Conservation (phyloP, 1,284 basidiomycete species). For the Fistulinella staudtii region DNA sequence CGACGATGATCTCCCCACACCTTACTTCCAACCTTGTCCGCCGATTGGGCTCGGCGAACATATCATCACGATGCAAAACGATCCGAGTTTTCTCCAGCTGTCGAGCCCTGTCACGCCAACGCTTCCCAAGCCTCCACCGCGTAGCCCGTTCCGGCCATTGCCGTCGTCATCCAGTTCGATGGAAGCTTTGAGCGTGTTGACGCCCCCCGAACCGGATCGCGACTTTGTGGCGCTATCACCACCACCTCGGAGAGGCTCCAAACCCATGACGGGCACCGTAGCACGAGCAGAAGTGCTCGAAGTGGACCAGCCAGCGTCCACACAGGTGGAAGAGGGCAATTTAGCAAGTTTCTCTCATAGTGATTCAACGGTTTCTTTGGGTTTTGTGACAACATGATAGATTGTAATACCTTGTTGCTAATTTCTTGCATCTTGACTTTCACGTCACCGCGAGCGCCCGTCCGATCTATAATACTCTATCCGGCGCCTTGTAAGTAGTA, state of each 20-base stretch:
- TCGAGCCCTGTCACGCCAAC: conserved; percentile 42
- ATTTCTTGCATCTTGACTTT: conserved; percentile 15
- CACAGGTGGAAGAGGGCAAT: conserved; percentile 12
- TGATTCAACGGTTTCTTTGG: conserved; percentile 32
- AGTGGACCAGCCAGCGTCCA: conserved; percentile 7
- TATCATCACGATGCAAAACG: conserved; percentile 50
- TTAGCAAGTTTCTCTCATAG: conserved; percentile 8
- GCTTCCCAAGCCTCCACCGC: conserved; percentile 27
- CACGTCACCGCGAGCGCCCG: not conserved
- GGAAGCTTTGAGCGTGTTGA: not conserved
- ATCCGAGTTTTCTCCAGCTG: conserved; percentile 56
- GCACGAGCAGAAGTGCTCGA: conserved; percentile 14
- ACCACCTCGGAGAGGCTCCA: conserved; percentile 27
- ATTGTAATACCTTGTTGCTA: conserved; percentile 10
- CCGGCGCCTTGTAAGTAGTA: no score
- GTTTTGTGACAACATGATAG: conserved; percentile 23
- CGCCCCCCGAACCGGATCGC: conserved; percentile 10
- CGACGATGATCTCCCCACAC: conserved; percentile 19
- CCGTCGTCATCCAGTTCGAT: conserved; percentile 3
- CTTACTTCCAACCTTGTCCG: conserved; percentile 32
- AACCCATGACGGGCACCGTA: conserved; percentile 12
- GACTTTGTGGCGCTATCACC: conserved; percentile 31
- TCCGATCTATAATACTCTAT: no score
- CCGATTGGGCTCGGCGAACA: conserved; percentile 55
- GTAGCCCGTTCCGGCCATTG: conserved; percentile 7